These are phyloP conservation scores for Plasmodium vinckei DNA, from an alignment of 169 alveolate species.

Conservation along the genomic window DNA sequence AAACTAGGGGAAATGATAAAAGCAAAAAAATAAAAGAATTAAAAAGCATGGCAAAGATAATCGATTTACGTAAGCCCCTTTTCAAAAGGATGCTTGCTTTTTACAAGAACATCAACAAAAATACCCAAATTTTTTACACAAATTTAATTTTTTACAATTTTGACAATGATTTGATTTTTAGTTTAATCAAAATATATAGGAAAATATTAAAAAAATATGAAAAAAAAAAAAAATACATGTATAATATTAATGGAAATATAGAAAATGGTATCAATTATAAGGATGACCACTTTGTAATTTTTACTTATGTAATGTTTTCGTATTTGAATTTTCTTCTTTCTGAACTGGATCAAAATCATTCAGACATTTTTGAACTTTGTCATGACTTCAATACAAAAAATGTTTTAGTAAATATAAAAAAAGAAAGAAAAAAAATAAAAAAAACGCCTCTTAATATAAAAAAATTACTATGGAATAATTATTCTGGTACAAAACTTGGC, in stretches of 20 bases:
- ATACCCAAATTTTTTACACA: conserved; percentile 25
- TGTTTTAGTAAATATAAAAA: not conserved
- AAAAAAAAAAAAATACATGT: not conserved
- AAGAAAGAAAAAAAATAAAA: not conserved
- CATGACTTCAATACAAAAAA: conserved; percentile 15
- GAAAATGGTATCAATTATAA: not conserved
- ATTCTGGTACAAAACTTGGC: not conserved
- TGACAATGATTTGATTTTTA: conserved; percentile 47
- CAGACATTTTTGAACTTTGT: conserved; percentile 23
- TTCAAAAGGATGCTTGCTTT: conserved; percentile 13
- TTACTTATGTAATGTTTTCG: conserved; percentile 52
- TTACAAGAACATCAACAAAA: conserved; percentile 31
- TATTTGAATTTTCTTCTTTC: conserved; percentile 25
- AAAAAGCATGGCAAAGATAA: conserved; percentile 26
- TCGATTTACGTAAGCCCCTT: conserved; percentile 1
- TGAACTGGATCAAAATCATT: conserved; percentile 22
- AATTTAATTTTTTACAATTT: conserved; percentile 42
- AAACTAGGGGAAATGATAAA: not conserved
- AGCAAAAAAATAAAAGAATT: not conserved
- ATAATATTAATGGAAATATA: too few relatives aligned
- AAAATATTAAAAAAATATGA: conserved; percentile 32
- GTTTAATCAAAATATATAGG: conserved; percentile 13
- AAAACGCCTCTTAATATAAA: not conserved
- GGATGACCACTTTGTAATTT: conserved; percentile 41
- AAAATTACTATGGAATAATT: not conserved